phyloP scores from a whole-genome alignment of 768 basidiomycete genomes.

The Gloeophyllum trabeum region DNA sequence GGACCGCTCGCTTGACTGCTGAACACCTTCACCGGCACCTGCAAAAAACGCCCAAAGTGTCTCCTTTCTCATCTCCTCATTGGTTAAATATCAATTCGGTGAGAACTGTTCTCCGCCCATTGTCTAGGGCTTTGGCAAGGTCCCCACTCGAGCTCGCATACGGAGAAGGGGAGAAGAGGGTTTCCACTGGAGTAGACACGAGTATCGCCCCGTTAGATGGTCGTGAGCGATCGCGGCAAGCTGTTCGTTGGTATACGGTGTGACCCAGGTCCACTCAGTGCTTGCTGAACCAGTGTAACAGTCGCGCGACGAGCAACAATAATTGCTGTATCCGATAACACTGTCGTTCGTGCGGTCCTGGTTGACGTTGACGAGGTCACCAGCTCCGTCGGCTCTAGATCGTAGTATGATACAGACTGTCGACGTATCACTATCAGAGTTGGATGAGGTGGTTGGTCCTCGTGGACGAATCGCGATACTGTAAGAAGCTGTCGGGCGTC shows the following conservation, averaged over 20 bases:
- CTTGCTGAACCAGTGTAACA: constrained; percentile 99
- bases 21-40: constrained; percentile 93
- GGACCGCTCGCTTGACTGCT: constrained; percentile 93
- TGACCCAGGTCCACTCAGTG: constrained; percentile 98
- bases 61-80: constrained; percentile 94
- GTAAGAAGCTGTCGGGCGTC: constrained; percentile 96
- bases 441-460: constrained; percentile 98
- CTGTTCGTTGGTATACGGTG: constrained; percentile 98
- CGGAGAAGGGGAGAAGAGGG: constrained; percentile 93
- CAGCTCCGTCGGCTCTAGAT: constrained; percentile 93
- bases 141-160: constrained; percentile 99
- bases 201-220: constrained; percentile 98
- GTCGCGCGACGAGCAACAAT: constrained; percentile 98
- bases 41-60: constrained; percentile 97
- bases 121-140: constrained; percentile 91
- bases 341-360: constrained; percentile 99
- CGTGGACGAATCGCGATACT: constrained; percentile 89
- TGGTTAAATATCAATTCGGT: constrained; percentile 92
- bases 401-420: constrained; percentile 88
- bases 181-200: constrained; percentile 97
- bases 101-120: constrained; percentile 97
- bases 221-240: constrained; percentile 88
- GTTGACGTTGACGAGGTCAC: constrained; percentile 94
- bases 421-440: constrained; percentile 94
- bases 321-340: constrained; percentile 98